Conservation (phyloP, 768 basidiomycete genomes). For the Cytidiella melzeri region DNA sequence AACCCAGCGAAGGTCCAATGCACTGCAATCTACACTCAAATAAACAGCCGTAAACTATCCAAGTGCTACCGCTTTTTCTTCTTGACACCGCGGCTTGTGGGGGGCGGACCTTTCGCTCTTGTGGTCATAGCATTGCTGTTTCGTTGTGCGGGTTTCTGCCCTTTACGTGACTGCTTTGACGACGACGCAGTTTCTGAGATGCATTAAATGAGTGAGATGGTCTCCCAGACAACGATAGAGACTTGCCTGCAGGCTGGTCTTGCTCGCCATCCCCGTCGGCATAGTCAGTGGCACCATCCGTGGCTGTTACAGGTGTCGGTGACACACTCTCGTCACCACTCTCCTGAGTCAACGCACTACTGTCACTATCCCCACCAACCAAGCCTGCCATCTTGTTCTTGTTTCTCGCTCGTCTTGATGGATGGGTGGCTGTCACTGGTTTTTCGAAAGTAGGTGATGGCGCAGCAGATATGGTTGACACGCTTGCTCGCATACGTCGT, state of each 20-base stretch:
- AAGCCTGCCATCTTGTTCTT: slow-evolving; percentile 55
- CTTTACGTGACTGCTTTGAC: slow-evolving; percentile 12
- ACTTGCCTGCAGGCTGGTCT: slow-evolving; percentile 54
- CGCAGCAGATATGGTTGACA: slow-evolving; percentile 54
- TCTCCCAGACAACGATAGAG: background rate
- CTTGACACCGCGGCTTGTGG: slow-evolving; percentile 33
- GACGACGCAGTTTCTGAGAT: slow-evolving; percentile 12
- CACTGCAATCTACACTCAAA: no score
- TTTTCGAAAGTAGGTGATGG: slow-evolving; percentile 31
- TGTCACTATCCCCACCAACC: slow-evolving; percentile 80
- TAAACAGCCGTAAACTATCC: no score
- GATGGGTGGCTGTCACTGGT: slow-evolving; percentile 27
- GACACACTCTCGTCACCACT: slow-evolving; percentile 66
- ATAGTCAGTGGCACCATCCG: slow-evolving; percentile 65
- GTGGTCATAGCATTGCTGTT: slow-evolving; percentile 14
- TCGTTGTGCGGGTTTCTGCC: slow-evolving; percentile 26
- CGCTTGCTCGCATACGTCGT: slow-evolving; percentile 59
- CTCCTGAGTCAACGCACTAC: slow-evolving; percentile 77
- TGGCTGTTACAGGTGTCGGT: slow-evolving; percentile 62
- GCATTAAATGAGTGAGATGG: background rate
- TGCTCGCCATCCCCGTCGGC: slow-evolving; percentile 56
- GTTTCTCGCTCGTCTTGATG: slow-evolving; percentile 39
- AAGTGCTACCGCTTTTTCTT: slow-evolving; percentile 40
- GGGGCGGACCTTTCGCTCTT: slow-evolving; percentile 22
- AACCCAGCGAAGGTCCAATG: no score